Conservation (phyloP, 306 rosid species). For the Prosopis cineraria region DNA sequence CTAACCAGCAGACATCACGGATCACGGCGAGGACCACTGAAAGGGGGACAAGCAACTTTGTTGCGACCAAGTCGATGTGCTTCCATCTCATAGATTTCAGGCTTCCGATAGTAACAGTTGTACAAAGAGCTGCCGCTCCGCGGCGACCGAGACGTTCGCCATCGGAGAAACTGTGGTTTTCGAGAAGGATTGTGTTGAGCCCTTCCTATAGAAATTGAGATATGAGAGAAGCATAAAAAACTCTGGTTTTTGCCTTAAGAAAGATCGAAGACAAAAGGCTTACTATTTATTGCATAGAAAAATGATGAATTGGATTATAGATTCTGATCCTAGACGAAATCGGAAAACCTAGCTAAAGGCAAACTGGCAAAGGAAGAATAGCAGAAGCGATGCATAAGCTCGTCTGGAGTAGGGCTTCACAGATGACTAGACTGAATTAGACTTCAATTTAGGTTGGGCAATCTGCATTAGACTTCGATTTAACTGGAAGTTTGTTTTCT, state of each 20-base stretch:
- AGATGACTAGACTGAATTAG: too few species aligned
- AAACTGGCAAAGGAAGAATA: background rate
- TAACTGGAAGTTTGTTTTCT: too few species aligned
- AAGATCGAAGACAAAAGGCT: background rate
- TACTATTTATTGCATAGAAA: background rate
- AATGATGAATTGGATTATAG: background rate
- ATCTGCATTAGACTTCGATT: too few species aligned
- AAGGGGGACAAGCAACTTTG: slow-evolving; percentile 90
- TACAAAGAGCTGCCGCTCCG: slow-evolving; percentile 98
- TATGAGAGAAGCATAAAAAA: too few species aligned
- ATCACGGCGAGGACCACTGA: slow-evolving; percentile 95
- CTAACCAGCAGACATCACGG: too few species aligned
- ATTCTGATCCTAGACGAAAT: background rate
- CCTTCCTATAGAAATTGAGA: background rate
- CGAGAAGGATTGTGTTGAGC: background rate
- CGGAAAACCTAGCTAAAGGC: background rate
- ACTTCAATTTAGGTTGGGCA: too few species aligned
- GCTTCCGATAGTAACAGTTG: slow-evolving; percentile 90
- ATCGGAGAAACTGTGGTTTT: slow-evolving; percentile 34
- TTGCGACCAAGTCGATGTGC: slow-evolving; percentile 81
- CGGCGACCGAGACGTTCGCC: slow-evolving; percentile 95
- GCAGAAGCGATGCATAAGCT: background rate
- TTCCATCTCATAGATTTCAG: slow-evolving; percentile 81
- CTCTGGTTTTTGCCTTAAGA: too few species aligned
- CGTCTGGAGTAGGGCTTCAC: too few species aligned